Conservation (phyloP, 345 rosid species). For the Salix purpurea region DNA sequence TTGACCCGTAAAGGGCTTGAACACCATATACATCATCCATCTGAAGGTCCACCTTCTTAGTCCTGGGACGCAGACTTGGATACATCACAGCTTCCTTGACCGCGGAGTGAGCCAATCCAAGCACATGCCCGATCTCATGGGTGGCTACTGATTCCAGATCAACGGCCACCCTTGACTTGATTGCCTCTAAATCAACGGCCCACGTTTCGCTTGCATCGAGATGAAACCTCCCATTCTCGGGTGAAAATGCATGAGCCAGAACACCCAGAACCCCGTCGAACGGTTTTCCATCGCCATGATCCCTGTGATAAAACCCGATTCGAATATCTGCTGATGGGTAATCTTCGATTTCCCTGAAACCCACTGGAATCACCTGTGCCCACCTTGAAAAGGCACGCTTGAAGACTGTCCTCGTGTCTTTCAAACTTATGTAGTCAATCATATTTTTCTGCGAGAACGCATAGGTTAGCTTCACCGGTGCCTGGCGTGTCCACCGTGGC, state of each 20-base stretch:
- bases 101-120: constrained; percentile 79
- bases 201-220: constrained; percentile 77
- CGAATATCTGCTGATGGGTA: constrained; percentile 46
- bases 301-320: constrained; percentile 60
- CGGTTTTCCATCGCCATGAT: constrained; percentile 84
- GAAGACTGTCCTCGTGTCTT: constrained; percentile 46
- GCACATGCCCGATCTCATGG: constrained; percentile 88
- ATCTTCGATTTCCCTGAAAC: constrained; percentile 47
- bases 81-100: constrained; percentile 87
- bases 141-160: constrained; percentile 95
- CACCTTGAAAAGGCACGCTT: constrained; percentile 60
- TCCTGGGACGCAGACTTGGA: constrained; percentile 69
- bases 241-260: constrained; percentile 82
- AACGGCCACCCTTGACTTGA: constrained; percentile 53
- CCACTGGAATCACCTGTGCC: constrained; percentile 73
- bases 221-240: constrained; percentile 78
- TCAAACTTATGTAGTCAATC: constrained; percentile 47
- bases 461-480: constrained; percentile 56
- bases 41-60: constrained; percentile 56
- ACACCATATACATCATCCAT: constrained; percentile 84
- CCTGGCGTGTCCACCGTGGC: constrained; percentile 56
- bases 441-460: constrained; percentile 49
- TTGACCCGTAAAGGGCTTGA: constrained; percentile 66
- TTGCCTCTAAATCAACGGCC: constrained; percentile 52
- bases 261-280: constrained; percentile 89